phyloP scores from a whole-genome alignment of 768 basidiomycete genomes.

The Tylopilus rubrobrunneus region DNA sequence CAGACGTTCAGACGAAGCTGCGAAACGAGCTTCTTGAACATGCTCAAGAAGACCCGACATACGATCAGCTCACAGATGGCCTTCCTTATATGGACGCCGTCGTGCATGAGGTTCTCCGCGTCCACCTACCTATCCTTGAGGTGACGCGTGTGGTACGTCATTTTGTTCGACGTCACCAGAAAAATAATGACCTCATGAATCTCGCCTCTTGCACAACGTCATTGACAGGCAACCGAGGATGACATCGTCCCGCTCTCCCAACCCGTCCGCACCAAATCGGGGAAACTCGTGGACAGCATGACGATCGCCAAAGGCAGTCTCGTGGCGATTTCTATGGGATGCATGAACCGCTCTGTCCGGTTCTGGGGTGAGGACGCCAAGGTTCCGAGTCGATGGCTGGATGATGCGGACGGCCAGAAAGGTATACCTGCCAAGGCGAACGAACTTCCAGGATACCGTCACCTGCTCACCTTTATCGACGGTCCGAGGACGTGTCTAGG shows the following conservation, averaged over 20 bases:
- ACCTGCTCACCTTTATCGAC: constrained; percentile 48
- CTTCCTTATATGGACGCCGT: constrained; percentile 56
- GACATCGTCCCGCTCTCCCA: constrained; percentile 52
- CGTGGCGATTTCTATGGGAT: too few species aligned
- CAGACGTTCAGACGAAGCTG: constrained; percentile 44
- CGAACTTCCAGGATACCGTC: constrained; percentile 44
- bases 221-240: constrained; percentile 50
- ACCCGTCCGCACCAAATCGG: constrained; percentile 41
- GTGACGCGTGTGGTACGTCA: constrained; percentile 11
- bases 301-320: constrained; percentile 44
- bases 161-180: too few species aligned
- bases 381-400: constrained; percentile 62
- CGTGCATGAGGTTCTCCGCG: constrained; percentile 40
- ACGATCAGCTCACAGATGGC: constrained; percentile 44
- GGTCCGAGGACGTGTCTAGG: constrained; percentile 49
- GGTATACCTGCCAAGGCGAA: constrained; percentile 28
- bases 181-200: neutral
- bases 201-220: neutral
- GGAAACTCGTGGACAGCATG: constrained; percentile 36
- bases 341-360: too few species aligned
- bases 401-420: constrained; percentile 13
- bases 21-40: constrained; percentile 48
- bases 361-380: constrained; percentile 54
- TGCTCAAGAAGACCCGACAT: constrained; percentile 44
- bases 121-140: constrained; percentile 38